A percentile compares a stretch with the other conserved stretches of the same genome.
These are phyloP conservation scores for Yamadazyma endophytica DNA, from an alignment of 805 yeast genomes.

Conservation along the genomic window DNA sequence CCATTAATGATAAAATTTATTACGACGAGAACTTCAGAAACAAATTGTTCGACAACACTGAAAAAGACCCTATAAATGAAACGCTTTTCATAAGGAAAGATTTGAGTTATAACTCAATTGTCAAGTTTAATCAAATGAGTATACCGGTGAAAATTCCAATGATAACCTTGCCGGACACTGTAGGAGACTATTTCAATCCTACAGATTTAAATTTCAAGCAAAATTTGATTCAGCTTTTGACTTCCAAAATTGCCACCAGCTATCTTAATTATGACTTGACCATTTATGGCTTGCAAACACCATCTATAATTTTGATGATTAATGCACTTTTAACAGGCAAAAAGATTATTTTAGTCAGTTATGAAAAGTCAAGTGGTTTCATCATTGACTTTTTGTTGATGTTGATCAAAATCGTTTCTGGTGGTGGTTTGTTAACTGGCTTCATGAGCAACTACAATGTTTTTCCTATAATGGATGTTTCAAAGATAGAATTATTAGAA, in stretches of 20 bases:
- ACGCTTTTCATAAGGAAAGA: conserved; percentile 39
- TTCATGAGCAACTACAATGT: conserved; percentile 34
- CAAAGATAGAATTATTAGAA: conserved; percentile 48
- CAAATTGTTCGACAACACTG: conserved; percentile 23
- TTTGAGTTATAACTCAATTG: conserved; percentile 36
- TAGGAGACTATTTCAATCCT: conserved; percentile 43
- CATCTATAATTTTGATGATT: conserved; percentile 35
- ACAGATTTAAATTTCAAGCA: conserved; percentile 41
- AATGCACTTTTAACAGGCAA: conserved; percentile 37
- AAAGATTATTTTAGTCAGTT: conserved; percentile 33
- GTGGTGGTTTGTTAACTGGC: conserved; percentile 41
- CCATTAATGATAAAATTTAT: conserved; percentile 38
- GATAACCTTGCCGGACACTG: conserved; percentile 35
- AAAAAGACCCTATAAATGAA: conserved; percentile 17
- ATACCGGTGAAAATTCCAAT: conserved; percentile 44
- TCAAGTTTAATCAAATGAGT: conserved; percentile 36
- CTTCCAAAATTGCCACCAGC: conserved; percentile 29
- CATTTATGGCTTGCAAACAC: conserved; percentile 51
- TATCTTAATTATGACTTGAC: conserved; percentile 45
- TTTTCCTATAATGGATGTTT: conserved; percentile 61
- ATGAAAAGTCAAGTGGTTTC: conserved; percentile 39
- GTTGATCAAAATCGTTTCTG: conserved; percentile 37
- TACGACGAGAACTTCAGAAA: conserved; percentile 35
- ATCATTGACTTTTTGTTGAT: conserved; percentile 39
- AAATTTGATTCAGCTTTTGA: conserved; percentile 29